phyloP scores from a whole-genome alignment of 768 basidiomycete species.

The Phylloporus sp. region DNA sequence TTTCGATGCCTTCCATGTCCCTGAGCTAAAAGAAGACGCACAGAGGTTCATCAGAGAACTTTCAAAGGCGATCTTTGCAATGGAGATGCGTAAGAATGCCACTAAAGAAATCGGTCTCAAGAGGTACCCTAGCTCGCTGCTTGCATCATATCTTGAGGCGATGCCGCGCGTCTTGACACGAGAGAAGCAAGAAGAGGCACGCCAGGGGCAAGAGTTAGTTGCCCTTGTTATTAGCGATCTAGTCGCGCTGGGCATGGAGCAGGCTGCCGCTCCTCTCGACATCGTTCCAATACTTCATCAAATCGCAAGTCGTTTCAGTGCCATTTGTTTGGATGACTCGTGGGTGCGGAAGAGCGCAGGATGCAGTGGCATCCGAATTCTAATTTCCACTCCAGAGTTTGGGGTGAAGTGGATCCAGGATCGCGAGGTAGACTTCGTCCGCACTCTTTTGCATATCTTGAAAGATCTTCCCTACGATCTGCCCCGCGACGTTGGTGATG shows the following conservation, averaged over 20 bases:
- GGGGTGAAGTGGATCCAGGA: slow-evolving; percentile 78
- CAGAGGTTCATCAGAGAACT: slow-evolving; percentile 65
- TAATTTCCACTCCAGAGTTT: slow-evolving; percentile 66
- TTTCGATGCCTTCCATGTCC: slow-evolving; percentile 67
- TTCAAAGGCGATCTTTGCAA: slow-evolving; percentile 63
- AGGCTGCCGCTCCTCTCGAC: slow-evolving; percentile 47
- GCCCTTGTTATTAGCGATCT: slow-evolving; percentile 62
- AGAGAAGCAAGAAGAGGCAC: slow-evolving; percentile 55
- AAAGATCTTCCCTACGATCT: slow-evolving; percentile 93
- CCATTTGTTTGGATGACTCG: slow-evolving; percentile 85
- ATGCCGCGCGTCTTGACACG: slow-evolving; percentile 72
- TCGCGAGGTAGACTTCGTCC: slow-evolving; percentile 84
- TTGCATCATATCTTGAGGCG: slow-evolving; percentile 75
- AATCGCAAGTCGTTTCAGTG: slow-evolving; percentile 75
- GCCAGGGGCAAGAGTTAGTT: slow-evolving; percentile 57
- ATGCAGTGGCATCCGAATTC: slow-evolving; percentile 76
- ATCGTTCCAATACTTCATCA: slow-evolving; percentile 70
- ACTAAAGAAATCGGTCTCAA: slow-evolving; percentile 49
- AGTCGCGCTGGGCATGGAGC: slow-evolving; percentile 46
- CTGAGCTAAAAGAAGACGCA: slow-evolving; percentile 66
- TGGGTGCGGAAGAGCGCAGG: slow-evolving; percentile 91
- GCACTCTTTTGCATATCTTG: slow-evolving; percentile 83
- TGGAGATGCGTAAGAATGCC: slow-evolving; percentile 63
- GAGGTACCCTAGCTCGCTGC: slow-evolving; percentile 50
- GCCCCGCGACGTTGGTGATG: slow-evolving; percentile 73